Base-by-base conservation (phyloP, 2,329 filamentous ascomycete genomes). In the Paraphaeosphaeria sporulosa region DNA sequence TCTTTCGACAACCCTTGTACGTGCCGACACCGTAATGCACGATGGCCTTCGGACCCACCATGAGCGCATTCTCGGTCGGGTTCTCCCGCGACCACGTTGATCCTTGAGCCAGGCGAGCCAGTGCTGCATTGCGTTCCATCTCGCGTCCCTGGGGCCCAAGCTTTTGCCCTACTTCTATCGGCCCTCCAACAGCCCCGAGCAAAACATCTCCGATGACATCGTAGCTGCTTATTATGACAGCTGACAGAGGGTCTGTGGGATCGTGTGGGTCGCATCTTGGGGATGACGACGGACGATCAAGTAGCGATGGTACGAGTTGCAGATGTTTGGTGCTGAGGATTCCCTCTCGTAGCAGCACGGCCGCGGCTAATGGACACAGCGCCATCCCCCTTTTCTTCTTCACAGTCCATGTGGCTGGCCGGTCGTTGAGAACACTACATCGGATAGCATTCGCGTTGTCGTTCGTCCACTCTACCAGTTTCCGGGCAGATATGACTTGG, bases 1-100 rank as follows among this genome's bases (percentile, higher is more conserved):
- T 89, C 13, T 88, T 86, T 10, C 86, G 84, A 32, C 92, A 84
- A 1, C 89, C 87, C 65, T 87, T 89, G 2, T 86, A 85, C 2
- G 90, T 86, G 44, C 86, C 86, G 4, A 90, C 79, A 1, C 87
- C 88, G n/a, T 85, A 83, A 27, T 90, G 86, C 2, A 63, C 63
- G 10, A 63, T 61, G 1, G 64, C 67, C 5, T 68, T 59, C 1
- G 63, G 50, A 2, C 62, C 47, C 17, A 38, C 48, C 44, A 59
- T 57, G 1, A 59, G 13, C 2, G 59, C 25, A 9, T 54, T 27
- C 13, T 32, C 15, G 6, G 17, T 54, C 15, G 53, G 23, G 5
- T 17, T 38, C 23, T 44, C 30, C 15, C 5, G 17, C 23, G 8
- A 3, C n/a, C 51, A 51, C 32, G 21, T 12, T 3, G 32, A 38